phyloP scores from a whole-genome alignment of 2,329 filamentous ascomycete genomes.

The Beauveria sp. region DNA sequence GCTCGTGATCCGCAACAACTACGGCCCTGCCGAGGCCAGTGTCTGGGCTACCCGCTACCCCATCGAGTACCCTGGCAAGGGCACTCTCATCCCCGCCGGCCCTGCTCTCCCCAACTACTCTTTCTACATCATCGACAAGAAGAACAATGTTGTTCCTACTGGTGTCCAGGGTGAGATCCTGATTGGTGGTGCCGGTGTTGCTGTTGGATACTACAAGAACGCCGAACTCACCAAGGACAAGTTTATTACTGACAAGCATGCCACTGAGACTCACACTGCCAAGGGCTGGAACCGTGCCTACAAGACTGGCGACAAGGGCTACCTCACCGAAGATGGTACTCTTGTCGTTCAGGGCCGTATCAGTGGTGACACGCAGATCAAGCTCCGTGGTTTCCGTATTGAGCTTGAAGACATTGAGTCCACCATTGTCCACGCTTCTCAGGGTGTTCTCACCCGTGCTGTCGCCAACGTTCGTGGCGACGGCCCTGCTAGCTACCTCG shows the following conservation, averaged over 20 bases:
- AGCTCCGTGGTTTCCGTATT: constrained; percentile 36
- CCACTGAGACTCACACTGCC: constrained; percentile 3
- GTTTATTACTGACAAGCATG: constrained; percentile 15
- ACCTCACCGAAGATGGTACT: constrained; percentile 24
- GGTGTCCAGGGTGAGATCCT: constrained; percentile 18
- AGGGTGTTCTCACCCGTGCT: constrained; percentile 16
- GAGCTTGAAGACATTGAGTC: constrained; percentile 35
- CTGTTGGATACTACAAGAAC: constrained; percentile 30
- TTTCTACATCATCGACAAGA: constrained; percentile 33
- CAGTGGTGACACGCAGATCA: constrained; percentile 35
- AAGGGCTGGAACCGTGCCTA: constrained; percentile 24
- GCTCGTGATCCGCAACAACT: constrained; percentile 12
- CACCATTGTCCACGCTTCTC: constrained; percentile 16
- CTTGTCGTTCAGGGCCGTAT: constrained; percentile 30
- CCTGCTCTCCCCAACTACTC: constrained; percentile 23
- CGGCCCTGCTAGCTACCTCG: constrained; percentile 16
- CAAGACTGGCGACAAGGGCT: constrained; percentile 33
- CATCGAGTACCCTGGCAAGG: constrained; percentile 13
- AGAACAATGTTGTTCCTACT: constrained; percentile 14
- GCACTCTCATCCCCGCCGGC: constrained; percentile 16
- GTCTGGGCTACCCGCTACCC: constrained; percentile 12
- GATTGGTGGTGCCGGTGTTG: constrained; percentile 32
- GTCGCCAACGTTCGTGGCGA: constrained; percentile 18
- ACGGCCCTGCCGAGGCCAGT: constrained; percentile 12
- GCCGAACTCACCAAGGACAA: constrained; percentile 13